A percentile compares a stretch with the other conserved stretches of the same genome.
phyloP scores from a whole-genome alignment of 805 yeast species.

The Dipodascus albidus region DNA sequence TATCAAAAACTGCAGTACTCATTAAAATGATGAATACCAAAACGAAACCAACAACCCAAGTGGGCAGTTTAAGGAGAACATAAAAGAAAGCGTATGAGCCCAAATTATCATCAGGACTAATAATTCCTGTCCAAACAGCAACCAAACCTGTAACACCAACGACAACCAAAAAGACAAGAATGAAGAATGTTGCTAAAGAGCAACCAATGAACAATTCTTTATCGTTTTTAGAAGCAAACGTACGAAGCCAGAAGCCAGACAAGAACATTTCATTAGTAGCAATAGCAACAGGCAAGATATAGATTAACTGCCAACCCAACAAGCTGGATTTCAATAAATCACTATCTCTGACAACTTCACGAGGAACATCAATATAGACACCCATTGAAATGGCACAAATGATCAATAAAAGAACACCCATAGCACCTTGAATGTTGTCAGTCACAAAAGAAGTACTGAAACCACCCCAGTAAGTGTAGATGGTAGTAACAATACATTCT shows the following conservation, averaged over 20 bases:
- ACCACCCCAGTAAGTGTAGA: constrained; percentile 83
- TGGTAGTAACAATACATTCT: constrained; percentile 77
- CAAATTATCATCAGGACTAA: constrained; percentile 31
- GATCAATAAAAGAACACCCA: constrained; percentile 54
- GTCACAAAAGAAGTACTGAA: constrained; percentile 81
- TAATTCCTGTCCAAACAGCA: constrained; percentile 81
- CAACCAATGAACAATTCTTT: constrained; percentile 68
- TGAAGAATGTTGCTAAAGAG: constrained; percentile 57
- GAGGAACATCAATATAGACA: constrained; percentile 46
- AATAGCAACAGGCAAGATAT: constrained; percentile 76
- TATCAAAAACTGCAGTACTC: constrained; percentile 83
- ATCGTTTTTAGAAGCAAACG: constrained; percentile 77
- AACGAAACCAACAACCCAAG: constrained; percentile 79
- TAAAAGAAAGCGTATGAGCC: constrained; percentile 65
- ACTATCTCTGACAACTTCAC: constrained; percentile 49
- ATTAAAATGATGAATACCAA: constrained; percentile 61
- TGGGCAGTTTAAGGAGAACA: constrained; percentile 60
- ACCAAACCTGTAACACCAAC: constrained; percentile 77
- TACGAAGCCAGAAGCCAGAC: constrained; percentile 89
- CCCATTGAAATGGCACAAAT: constrained; percentile 76
- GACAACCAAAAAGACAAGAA: constrained; percentile 51
- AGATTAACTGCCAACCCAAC: constrained; percentile 82
- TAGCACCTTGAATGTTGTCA: constrained; percentile 72
- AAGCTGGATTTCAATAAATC: constrained; percentile 54
- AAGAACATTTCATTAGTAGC: constrained; percentile 82